phyloP scores from a whole-genome alignment of 2,329 filamentous ascomycete species.

The Clarireedia paspali region DNA sequence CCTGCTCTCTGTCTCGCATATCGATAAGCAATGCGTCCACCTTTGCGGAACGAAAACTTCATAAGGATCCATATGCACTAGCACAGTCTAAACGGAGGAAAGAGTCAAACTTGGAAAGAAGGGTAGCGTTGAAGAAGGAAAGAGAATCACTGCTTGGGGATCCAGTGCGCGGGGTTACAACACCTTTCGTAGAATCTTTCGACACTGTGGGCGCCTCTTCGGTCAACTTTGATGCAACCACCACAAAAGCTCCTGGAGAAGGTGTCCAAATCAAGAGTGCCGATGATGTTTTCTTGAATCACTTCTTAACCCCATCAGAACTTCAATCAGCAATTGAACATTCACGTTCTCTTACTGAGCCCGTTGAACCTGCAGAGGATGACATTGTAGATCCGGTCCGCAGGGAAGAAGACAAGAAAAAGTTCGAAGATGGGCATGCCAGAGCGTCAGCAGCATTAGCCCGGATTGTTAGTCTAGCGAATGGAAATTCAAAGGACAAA shows the following conservation, averaged over 20 bases:
- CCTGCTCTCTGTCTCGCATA: slow-evolving; percentile 47
- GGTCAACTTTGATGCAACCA: slow-evolving; percentile 10
- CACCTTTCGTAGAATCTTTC: slow-evolving; percentile 78
- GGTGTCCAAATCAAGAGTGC: slow-evolving; percentile 35
- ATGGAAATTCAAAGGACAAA: slow-evolving; percentile 70
- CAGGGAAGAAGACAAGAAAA: slow-evolving; percentile 28
- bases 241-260: slow-evolving; percentile 36
- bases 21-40: slow-evolving; percentile 56
- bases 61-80: slow-evolving; percentile 74
- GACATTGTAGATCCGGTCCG: slow-evolving; percentile 36
- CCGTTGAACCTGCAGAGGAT: slow-evolving; percentile 28
- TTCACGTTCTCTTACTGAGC: slow-evolving; percentile 61
- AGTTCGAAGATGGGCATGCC: slow-evolving; percentile 49
- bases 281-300: slow-evolving; percentile 59
- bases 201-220: slow-evolving; percentile 44
- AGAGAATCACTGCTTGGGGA: slow-evolving; percentile 63
- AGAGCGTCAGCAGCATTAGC: slow-evolving; percentile 68
- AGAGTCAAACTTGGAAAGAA: slow-evolving; percentile 71
- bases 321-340: slow-evolving; percentile 58
- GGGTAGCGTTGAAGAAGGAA: slow-evolving; percentile 57
- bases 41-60: slow-evolving; percentile 54
- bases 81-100: slow-evolving; percentile 78
- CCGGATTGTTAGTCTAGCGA: slow-evolving; percentile 70
- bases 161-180: slow-evolving; percentile 69
- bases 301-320: slow-evolving; percentile 63